Evolutionary conservation across 345 rosid species (phyloP).

Genomic region (Linum usitatissimum): DNA sequence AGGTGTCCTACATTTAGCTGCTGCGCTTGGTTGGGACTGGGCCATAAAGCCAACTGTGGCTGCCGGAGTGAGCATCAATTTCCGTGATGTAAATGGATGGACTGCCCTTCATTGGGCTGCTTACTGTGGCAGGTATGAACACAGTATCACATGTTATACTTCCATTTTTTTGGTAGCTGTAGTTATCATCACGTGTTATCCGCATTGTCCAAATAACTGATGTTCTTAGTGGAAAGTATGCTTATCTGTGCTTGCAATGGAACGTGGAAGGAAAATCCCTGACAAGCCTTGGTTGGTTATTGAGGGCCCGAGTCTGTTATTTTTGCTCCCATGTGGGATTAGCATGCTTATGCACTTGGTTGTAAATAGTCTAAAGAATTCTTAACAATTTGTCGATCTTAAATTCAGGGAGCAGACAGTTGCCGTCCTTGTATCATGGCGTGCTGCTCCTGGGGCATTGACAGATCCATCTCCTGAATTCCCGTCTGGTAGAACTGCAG

Average conservation of each 20-base stretch:
- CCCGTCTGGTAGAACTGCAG: slow-evolving; percentile 72
- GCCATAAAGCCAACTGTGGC: slow-evolving; percentile 55
- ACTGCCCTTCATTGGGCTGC: slow-evolving; percentile 98
- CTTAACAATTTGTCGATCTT: slow-evolving; percentile 5
- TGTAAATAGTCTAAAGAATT: neutral
- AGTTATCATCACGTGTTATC: too few relatives aligned
- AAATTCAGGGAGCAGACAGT: slow-evolving; percentile 74
- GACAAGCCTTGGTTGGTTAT: neutral
- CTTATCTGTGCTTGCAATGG: too few relatives aligned
- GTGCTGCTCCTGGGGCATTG: slow-evolving; percentile 58
- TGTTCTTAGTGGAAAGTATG: too few relatives aligned
- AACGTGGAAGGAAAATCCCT: too few relatives aligned
- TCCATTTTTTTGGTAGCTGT: neutral
- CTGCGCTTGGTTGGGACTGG: slow-evolving; percentile 92
- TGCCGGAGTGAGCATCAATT: slow-evolving; percentile 75
- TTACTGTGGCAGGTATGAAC: slow-evolving; percentile 67
- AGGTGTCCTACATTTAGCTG: slow-evolving; percentile 70
- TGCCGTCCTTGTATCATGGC: slow-evolving; percentile 56
- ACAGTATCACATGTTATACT: neutral
- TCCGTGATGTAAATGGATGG: slow-evolving; percentile 86
- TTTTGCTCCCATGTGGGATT: neutral
- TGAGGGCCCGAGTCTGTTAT: slow-evolving; percentile 2
- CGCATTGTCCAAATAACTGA: too few relatives aligned
- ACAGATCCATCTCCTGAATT: slow-evolving; percentile 81
- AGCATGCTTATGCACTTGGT: neutral